Base-by-base conservation (phyloP, 2,329 filamentous ascomycete genomes). In the Cladosporium sp. region DNA sequence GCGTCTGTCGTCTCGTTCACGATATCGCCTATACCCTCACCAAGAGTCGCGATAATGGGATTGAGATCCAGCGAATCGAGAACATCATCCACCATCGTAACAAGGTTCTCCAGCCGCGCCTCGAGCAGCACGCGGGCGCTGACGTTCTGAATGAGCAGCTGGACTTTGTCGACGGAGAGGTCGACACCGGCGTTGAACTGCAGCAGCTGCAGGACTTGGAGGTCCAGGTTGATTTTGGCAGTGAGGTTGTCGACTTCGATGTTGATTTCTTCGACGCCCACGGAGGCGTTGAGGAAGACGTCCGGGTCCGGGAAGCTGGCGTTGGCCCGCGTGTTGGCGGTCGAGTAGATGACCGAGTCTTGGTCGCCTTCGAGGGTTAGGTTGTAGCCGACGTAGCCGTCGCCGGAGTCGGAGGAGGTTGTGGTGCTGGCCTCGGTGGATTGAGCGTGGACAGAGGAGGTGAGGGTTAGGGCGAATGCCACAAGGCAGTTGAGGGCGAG, bases 101-200 rank as follows among this genome's bases (percentile, higher is more conserved):
- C 77, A 2, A 84, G 72, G 59, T 83, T 83, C n/a, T 71, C 75
- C 0, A 84, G 70, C 1, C 81, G 72, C 0, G 80, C 81, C 61
- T 83, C 80, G 2, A 84, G 76, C 52, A 77, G 70, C 28, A 83
- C 79, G 62, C 77, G 77, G 31, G 80, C 81, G 31, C 70, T 76
- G 52, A 83, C 75, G 56, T 83, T 79, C 62, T 82, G 74, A 61
- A 83, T 83, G 13, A 69, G 69, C 9, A 83, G 71, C 40, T 71
- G 66, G 42, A 84, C 80, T 45, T 76, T 72, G 59, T 81, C 76
- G 68, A 84, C 79, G 46, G 73, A 77, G 2, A 78, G 72, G 61
- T 81, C 77, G 35, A 84, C 80, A 43, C 81, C 81, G 2, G 81
- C 81, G 58, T 77, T 81, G 72, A 84, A 82, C 53, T 76, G 70